Percentiles rank a stretch among this genome's conserved stretches.
These are phyloP conservation scores for Trichoderma pleuroti DNA, from an alignment of 2,329 filamentous ascomycete genomes.

Conservation along the genomic window DNA sequence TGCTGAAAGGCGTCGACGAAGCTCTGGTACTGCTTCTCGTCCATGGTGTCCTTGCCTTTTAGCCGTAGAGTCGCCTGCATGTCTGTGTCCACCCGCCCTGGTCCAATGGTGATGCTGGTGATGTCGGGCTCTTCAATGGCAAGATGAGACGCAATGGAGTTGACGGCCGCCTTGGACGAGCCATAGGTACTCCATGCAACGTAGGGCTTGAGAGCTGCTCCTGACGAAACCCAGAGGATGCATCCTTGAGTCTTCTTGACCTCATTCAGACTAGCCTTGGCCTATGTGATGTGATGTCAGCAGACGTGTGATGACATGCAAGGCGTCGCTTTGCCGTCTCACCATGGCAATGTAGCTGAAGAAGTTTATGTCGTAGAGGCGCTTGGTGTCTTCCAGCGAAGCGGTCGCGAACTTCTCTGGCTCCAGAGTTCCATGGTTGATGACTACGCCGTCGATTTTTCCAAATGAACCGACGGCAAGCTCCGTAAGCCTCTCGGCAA, in stretches of 20 bases:
- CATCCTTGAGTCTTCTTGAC: slow-evolving; percentile 66
- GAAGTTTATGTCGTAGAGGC: slow-evolving; percentile 77
- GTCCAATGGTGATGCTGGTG: slow-evolving; percentile 67
- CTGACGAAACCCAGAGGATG: slow-evolving; percentile 76
- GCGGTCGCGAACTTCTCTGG: slow-evolving; percentile 69
- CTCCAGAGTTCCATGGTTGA: slow-evolving; percentile 84
- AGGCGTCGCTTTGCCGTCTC: slow-evolving; percentile 28
- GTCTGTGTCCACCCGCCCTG: slow-evolving; percentile 80
- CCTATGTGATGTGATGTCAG: slow-evolving; percentile 42
- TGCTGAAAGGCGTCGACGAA: slow-evolving; percentile 68
- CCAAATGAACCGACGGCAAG: slow-evolving; percentile 66
- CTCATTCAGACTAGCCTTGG: slow-evolving; percentile 65
- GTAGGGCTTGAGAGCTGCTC: slow-evolving; percentile 66
- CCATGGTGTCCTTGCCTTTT: slow-evolving; percentile 47
- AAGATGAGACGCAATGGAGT: slow-evolving; percentile 72
- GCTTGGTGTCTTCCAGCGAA: slow-evolving; percentile 70
- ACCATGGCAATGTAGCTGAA: slow-evolving; percentile 80
- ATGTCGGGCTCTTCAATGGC: slow-evolving; percentile 74
- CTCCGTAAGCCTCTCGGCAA: slow-evolving; percentile 60
- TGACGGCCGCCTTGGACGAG: slow-evolving; percentile 77
- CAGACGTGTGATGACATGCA: not conserved
- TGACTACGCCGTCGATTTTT: slow-evolving; percentile 72
- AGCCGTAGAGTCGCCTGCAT: slow-evolving; percentile 86
- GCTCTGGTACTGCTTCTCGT: slow-evolving; percentile 54
- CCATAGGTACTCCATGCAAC: slow-evolving; percentile 77